A percentile compares a stretch with the other conserved stretches of the same genome.
Conservation (phyloP, 2,329 filamentous ascomycete genomes). For the Beauveria medogensis region DNA sequence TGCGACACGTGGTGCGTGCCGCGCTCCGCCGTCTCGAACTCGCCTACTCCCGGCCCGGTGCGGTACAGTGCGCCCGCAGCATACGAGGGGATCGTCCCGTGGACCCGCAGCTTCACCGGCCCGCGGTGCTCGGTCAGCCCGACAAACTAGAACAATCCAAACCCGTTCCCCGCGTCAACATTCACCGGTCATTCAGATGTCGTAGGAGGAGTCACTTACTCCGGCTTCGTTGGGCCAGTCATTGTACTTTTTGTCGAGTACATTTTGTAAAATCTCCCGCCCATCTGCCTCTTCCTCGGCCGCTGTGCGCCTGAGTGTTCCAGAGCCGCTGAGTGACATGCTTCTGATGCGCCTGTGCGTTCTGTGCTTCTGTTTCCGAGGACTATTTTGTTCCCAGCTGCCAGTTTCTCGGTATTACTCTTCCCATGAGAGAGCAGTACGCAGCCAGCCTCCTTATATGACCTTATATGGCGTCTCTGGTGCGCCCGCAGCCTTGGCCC, state of each 20-base stretch:
- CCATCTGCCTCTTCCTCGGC: slow-evolving; percentile 2
- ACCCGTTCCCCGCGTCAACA: not conserved
- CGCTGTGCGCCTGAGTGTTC: slow-evolving; percentile 14
- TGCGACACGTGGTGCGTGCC: slow-evolving; percentile 51
- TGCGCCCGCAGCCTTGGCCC: too few species aligned
- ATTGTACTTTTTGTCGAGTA: slow-evolving; percentile 21
- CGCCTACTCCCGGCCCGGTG: slow-evolving; percentile 58
- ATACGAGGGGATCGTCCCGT: slow-evolving; percentile 56
- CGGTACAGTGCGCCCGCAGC: slow-evolving; percentile 59
- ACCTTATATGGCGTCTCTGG: not conserved
- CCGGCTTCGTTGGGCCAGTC: slow-evolving; percentile 42
- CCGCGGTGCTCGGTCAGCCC: slow-evolving; percentile 50
- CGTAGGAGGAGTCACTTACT: slow-evolving; percentile 21
- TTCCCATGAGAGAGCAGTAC: not conserved
- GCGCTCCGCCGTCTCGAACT: slow-evolving; percentile 43
- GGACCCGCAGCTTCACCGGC: slow-evolving; percentile 51
- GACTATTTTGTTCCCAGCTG: not conserved
- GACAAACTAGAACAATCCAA: slow-evolving; percentile 42
- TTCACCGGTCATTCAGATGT: accelerated
- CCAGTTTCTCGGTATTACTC: not conserved
- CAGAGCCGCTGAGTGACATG: slow-evolving; percentile 18
- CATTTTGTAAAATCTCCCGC: slow-evolving; percentile 17
- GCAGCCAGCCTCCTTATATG: not conserved
- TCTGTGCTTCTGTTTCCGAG: not conserved
- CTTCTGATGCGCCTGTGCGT: not conserved